A percentile compares a stretch with the other conserved stretches of the same genome.
Conservation (phyloP, 345 rosid genomes). For the Tarenaya hassleriana region DNA sequence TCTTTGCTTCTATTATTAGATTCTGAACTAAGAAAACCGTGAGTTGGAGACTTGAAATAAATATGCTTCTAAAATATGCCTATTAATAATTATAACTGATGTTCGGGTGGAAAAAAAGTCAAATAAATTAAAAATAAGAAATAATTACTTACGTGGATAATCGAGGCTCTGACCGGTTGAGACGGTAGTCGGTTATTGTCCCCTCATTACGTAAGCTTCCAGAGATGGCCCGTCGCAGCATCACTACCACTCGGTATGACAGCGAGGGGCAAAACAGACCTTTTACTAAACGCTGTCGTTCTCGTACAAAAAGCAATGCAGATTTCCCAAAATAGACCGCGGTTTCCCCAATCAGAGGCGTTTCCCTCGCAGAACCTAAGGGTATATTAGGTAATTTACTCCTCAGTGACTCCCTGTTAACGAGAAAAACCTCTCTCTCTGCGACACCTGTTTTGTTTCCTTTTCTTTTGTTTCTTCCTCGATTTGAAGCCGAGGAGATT, state of each 20-base stretch:
- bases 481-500: no score
- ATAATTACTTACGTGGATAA: not conserved
- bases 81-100: no score
- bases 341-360: conserved; percentile 29
- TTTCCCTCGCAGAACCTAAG: conserved; percentile 16
- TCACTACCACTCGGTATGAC: conserved; percentile 22
- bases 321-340: conserved; percentile 31
- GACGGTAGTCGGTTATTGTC: conserved; percentile 19
- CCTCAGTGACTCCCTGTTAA: conserved; percentile 17
- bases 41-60: no score
- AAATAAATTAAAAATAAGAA: not conserved
- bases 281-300: conserved; percentile 22
- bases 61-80: no score
- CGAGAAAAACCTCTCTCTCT: not conserved
- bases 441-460: no score
- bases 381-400: conserved; percentile 12
- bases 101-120: not conserved
- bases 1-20: no score
- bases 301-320: conserved; percentile 16
- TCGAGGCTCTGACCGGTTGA: conserved; percentile 23
- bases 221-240: conserved; percentile 28
- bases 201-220: not conserved
- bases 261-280: conserved; percentile 16
- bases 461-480: no score
- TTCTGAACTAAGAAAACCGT: no score